These are phyloP conservation scores for Xylariaceae sp. DNA, from an alignment of 2,329 filamentous ascomycete species.

Conservation along the genomic window DNA sequence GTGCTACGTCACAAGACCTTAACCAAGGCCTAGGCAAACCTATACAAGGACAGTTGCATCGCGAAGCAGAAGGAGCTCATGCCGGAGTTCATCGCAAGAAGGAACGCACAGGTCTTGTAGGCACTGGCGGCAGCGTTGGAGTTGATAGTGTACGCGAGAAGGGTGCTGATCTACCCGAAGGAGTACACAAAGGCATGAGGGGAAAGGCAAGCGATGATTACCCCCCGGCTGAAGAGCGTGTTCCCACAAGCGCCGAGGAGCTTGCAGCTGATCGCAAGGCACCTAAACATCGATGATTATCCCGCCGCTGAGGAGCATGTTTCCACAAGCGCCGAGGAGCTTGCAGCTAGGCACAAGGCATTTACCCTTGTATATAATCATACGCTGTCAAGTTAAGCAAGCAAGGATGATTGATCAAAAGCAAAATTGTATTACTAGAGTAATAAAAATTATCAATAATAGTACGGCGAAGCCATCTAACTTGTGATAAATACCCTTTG, in stretches of 20 bases:
- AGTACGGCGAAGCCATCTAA: no score
- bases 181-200: slow-evolving; percentile 32
- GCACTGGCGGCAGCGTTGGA: slow-evolving; percentile 44
- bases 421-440: no score
- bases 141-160: slow-evolving; percentile 34
- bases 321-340: slow-evolving; percentile 34
- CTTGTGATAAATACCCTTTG: no score
- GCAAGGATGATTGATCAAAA: no score
- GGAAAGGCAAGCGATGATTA: slow-evolving; percentile 34
- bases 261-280: slow-evolving; percentile 32
- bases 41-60: slow-evolving; percentile 48
- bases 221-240: slow-evolving; percentile 35
- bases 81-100: slow-evolving; percentile 45
- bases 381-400: no score
- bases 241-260: slow-evolving; percentile 35
- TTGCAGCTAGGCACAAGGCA: slow-evolving; percentile 32
- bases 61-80: slow-evolving; percentile 47
- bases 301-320: slow-evolving; percentile 37
- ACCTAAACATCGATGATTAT: slow-evolving; percentile 24
- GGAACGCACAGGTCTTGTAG: slow-evolving; percentile 47
- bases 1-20: slow-evolving; percentile 53
- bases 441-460: no score
- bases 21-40: slow-evolving; percentile 53
- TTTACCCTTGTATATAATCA: no score
- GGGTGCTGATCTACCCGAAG: slow-evolving; percentile 43